Base-by-base conservation (phyloP, 257 asterid species). In the Fraxinus anomala region DNA sequence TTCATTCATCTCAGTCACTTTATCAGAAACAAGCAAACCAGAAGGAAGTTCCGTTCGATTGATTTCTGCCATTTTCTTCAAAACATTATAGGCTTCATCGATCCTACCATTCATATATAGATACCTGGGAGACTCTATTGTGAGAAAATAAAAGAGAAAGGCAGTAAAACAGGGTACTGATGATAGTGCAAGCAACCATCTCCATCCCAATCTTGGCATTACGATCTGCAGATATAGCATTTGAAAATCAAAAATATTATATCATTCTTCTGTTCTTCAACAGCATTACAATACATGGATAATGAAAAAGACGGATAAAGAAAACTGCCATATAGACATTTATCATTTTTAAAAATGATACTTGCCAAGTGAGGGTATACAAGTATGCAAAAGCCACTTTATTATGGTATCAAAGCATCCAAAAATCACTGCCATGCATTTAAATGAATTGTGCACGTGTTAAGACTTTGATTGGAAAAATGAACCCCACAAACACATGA, bases 171-270 rank as follows among this genome's bases (percentile, higher is more conserved):
- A 85, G 69, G 97, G 94, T 49, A 84, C 56, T 6, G 97, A 90
- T 40, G 96, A 92, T 72, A 92, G 78, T 19, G 83, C 88, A 81
- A 92, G 92, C 83, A 92, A 82, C 96, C 96, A 92, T 73, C 97
- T 90, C 97, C 97, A 92, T 76, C 96, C 93, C 36, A 90, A 76
- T 56, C 78, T 82, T 34, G 96, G 94, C 91, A 92, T 84, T 49
- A 89, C 54, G 51, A 89, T 82, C 97, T 92, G 84, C 42, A 65
- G n/a, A 73, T 76, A 63, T 23, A 26, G 69, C 69, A 63, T 31
- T 24, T 31, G 16, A 10, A 63, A 10, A 63, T 63, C 34, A 0
- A 23, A 59, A n/a, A 59, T 59, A 7, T 59, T 59, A 21, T 4
- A 6, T 26, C 69, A 24, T 17, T 63, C 16, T 63, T 63, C 34